Base-by-base conservation (phyloP, 2,329 filamentous ascomycete species). In the Bretziella fagacearum region DNA sequence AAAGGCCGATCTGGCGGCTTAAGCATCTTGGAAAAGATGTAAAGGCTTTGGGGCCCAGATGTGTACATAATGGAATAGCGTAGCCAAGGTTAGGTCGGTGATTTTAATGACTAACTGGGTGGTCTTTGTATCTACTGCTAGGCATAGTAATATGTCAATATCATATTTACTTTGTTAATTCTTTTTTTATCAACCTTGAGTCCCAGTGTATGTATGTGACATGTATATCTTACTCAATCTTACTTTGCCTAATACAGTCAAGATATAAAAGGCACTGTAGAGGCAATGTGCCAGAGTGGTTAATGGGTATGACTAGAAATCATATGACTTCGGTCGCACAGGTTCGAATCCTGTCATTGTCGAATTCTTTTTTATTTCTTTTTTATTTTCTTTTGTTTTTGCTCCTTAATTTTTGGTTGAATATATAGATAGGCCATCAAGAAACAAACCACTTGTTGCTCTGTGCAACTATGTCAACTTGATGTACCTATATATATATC, bases 241-340 rank as follows among this genome's bases (percentile, higher is more conserved):
- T 30, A n/a, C n/a, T n/a, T n/a, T n/a, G n/a, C n/a, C n/a, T n/a
- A n/a, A n/a, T 11, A n/a, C 10, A 30, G 27, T 30, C 3, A 30
- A 11, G n/a, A 8, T 30, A 4, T 23, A 6, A 6, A 1, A 4
- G 8, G 6, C 35, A 6, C 1, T 36, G 29, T 30, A 35, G n/a
- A 26, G 46, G 46, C 46, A 43, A 48, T 39, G 39, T 48, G 46
- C 46, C 39, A 43, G 46, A 48, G 46, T 37, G 39, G 46, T 48
- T 43, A 48, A 47, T 43, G 46, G 46, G 46, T 48, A 23, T 41
- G 46, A 48, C 46, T 48, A 48, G 46, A 48, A 48, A 48, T 47
- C 46, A 40, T 39, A 48, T 48, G 39, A 39, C 23, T 48, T 48
- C 46, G 46, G 30, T 29, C 46, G 30, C 46, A 48, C 29, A 48